Base-by-base conservation (phyloP, 208 protist genomes). In the Acanthamoeba sp. region DNA sequence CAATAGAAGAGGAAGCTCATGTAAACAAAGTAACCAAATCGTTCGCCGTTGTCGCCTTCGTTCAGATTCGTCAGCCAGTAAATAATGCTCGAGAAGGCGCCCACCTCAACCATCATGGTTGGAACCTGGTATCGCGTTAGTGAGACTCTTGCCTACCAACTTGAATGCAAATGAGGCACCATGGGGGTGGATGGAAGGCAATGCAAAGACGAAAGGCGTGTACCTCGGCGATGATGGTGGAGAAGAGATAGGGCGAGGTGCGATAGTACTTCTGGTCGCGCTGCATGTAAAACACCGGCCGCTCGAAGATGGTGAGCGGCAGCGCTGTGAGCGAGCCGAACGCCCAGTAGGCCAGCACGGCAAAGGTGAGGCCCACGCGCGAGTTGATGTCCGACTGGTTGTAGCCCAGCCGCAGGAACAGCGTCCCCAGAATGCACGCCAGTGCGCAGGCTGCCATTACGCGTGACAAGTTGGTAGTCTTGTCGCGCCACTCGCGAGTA, bases 241-340 rank as follows among this genome's bases (percentile, higher is more conserved):
- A 55, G 29, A 94, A n/a, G 38, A 94, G 38, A 27, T 94, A 94
- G 55, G 92, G 78, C 9, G 57, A 78, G 29, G 52, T 87, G 24
- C 29, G 69, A n/a, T 78, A 94, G 42, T 94, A 94, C 62, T 94
- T 90, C 24, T 62, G 40, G 40, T 48, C 80, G 2, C 69, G 34
- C 45, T 94, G 92, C 50, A 71, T 64, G 59, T 94, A 94, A 27
- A 94, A 94, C 6, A 94, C 92, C 20, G 48, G 55, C 4, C 92
- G 84, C 18, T 89, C 92, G 45, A 64, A 55, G 40, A 93, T 84
- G 0, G 89, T 59, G 9, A 29, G 4, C 4, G 89, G 89, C 10
- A 93, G 34, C 2, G 89, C 66, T 0, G 89, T 34, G 24, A 93
- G 52, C 6, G 89, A 91, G 0, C 32, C 85, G 38, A 91, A 91